A percentile compares a stretch with the other conserved stretches of the same genome.
Conservation (phyloP, 192 early-diverging fungal genomes). For the Backusella liffmaniae region DNA sequence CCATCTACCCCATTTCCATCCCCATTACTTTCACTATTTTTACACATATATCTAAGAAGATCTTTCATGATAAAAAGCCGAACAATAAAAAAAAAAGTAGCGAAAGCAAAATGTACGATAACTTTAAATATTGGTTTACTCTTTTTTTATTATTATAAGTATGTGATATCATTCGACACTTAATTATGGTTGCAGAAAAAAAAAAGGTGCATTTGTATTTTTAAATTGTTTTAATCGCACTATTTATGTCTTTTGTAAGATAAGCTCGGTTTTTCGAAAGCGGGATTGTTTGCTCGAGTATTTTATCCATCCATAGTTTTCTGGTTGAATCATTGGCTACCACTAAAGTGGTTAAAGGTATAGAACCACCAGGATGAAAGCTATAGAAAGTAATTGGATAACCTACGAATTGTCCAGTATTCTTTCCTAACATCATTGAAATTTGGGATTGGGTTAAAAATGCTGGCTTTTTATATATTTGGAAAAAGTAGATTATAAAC, state of each 20-base stretch:
- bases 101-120: neutral
- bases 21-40: no score
- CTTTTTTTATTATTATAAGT: neutral
- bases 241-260: neutral
- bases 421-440: neutral
- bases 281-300: neutral
- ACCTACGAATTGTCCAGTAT: neutral
- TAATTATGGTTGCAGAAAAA: neutral
- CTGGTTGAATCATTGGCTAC: constrained; percentile 2
- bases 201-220: neutral
- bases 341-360: neutral
- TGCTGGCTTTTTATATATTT: neutral
- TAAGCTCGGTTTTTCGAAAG: neutral
- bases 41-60: no score
- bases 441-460: neutral
- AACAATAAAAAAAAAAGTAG: neutral
- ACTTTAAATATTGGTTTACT: neutral
- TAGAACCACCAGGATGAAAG: neutral
- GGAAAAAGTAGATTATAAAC: neutral
- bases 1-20: no score
- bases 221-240: neutral
- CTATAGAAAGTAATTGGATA: constrained; percentile 4
- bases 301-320: constrained; percentile 15
- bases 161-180: neutral
- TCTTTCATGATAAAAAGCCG: neutral